These are phyloP conservation scores for Takakia lepidozioides DNA, from an alignment of 225 moss, liverwort and hornwort genomes.

Conservation along the genomic window DNA sequence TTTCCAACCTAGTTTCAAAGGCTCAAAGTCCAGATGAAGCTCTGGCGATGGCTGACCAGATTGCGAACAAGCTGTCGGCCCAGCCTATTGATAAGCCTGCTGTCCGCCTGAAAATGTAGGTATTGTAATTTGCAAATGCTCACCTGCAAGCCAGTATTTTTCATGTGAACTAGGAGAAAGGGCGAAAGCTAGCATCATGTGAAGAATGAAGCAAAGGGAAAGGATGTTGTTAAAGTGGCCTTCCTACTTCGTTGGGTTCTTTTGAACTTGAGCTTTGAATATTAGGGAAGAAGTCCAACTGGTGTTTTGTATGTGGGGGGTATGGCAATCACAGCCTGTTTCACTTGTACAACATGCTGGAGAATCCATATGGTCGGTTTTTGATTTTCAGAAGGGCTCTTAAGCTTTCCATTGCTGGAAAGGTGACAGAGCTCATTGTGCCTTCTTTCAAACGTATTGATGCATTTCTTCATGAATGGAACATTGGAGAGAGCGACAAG, in stretches of 20 bases:
- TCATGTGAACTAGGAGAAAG: too few species aligned
- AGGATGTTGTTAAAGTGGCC: too few species aligned
- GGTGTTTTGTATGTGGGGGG: background rate
- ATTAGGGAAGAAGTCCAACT: too few species aligned
- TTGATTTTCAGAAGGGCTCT: slow-evolving; percentile 85
- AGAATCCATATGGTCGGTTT: slow-evolving; percentile 85
- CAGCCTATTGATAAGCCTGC: slow-evolving; percentile 88
- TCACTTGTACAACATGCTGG: slow-evolving; percentile 89
- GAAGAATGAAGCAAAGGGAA: too few species aligned
- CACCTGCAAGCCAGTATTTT: too few species aligned
- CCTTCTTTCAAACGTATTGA: slow-evolving; percentile 96
- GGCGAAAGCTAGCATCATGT: too few species aligned
- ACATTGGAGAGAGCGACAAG: slow-evolving; percentile 81
- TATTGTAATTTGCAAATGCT: background rate
- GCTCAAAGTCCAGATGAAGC: slow-evolving; percentile 98
- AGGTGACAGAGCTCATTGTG: slow-evolving; percentile 79
- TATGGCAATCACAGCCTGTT: slow-evolving; percentile 55
- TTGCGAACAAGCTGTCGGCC: slow-evolving; percentile 79
- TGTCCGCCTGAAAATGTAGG: slow-evolving; percentile 78
- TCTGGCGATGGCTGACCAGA: slow-evolving; percentile 90
- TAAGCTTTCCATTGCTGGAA: slow-evolving; percentile 75
- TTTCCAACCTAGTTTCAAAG: slow-evolving; percentile 88
- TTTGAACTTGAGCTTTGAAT: too few species aligned
- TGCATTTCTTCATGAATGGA: slow-evolving; percentile 88
- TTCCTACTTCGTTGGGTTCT: too few species aligned